Percentiles rank a stretch among this genome's conserved stretches.
Evolutionary conservation across 768 basidiomycete species (phyloP).

Genomic region (Auriscalpium vulgare): DNA sequence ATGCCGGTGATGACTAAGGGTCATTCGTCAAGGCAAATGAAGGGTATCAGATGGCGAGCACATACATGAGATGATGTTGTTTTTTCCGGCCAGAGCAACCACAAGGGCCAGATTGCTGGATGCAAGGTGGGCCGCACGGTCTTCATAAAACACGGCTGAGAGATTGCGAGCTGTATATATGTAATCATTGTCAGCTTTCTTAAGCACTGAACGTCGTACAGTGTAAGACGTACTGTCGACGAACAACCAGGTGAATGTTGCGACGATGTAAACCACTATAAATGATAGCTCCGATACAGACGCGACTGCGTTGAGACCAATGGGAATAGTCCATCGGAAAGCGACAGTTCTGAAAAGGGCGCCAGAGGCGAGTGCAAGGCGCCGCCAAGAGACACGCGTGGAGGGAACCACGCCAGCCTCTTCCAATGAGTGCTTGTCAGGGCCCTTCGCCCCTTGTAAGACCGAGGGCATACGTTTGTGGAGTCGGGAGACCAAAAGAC

Average conservation of each 20-base stretch:
- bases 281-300: conserved; percentile 39
- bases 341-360: conserved; percentile 40
- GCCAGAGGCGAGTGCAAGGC: conserved; percentile 29
- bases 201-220: neutral
- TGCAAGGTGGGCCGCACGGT: conserved; percentile 33
- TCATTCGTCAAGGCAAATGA: neutral
- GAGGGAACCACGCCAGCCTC: conserved; percentile 7
- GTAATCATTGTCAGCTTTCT: neutral
- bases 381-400: conserved; percentile 20
- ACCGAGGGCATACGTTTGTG: neutral
- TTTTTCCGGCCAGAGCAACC: conserved; percentile 49
- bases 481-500: conserved; percentile 11
- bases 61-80: conserved; percentile 47
- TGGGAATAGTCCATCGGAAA: conserved; percentile 40
- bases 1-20: conserved; percentile 41
- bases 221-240: conserved; percentile 32
- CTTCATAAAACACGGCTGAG: conserved; percentile 20
- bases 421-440: conserved; percentile 12
- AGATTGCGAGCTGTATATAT: conserved; percentile 13
- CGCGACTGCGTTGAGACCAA: conserved; percentile 30
- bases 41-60: neutral
- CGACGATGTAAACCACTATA: conserved; percentile 36
- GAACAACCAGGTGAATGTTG: conserved; percentile 37
- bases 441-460: neutral
- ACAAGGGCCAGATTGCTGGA: conserved; percentile 43